Percentiles rank a stretch among this genome's conserved stretches.
Conservation (phyloP, 305 asterid species). For the Solanum hybrid region DNA sequence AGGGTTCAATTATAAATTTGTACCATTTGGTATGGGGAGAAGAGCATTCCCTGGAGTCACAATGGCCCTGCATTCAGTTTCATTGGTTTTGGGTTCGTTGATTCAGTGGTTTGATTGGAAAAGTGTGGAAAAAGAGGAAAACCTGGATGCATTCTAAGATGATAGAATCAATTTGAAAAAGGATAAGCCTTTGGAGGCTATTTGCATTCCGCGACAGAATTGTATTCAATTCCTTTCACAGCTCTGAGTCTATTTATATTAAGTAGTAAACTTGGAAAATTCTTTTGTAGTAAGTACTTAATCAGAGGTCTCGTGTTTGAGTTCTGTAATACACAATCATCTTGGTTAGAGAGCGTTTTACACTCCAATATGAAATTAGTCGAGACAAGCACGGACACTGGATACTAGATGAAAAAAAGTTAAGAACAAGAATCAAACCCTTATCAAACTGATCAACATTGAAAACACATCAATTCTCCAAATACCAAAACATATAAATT, state of each 20-base stretch:
- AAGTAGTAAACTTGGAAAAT: neutral
- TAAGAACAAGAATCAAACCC: neutral
- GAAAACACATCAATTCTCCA: neutral
- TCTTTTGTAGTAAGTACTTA: too few relatives aligned
- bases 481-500: neutral
- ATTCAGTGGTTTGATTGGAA: slow-evolving; percentile 32
- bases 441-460: neutral
- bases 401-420: neutral
- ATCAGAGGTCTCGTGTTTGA: neutral
- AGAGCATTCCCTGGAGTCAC: slow-evolving; percentile 20
- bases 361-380: neutral
- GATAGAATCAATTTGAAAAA: slow-evolving; percentile 1
- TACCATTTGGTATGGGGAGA: slow-evolving; percentile 31
- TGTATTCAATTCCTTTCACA: neutral
- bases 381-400: neutral
- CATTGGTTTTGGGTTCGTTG: slow-evolving; percentile 13
- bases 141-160: slow-evolving; percentile 5
- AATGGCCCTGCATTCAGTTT: slow-evolving; percentile 13
- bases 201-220: slow-evolving; percentile 1
- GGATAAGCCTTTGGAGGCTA: slow-evolving; percentile 10
- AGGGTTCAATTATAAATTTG: slow-evolving; percentile 1
- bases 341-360: neutral
- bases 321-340: neutral
- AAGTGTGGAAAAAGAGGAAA: neutral
- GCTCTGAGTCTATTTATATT: neutral